phyloP scores from a whole-genome alignment of 2,329 filamentous ascomycete genomes.

The Talaromyces sp. region DNA sequence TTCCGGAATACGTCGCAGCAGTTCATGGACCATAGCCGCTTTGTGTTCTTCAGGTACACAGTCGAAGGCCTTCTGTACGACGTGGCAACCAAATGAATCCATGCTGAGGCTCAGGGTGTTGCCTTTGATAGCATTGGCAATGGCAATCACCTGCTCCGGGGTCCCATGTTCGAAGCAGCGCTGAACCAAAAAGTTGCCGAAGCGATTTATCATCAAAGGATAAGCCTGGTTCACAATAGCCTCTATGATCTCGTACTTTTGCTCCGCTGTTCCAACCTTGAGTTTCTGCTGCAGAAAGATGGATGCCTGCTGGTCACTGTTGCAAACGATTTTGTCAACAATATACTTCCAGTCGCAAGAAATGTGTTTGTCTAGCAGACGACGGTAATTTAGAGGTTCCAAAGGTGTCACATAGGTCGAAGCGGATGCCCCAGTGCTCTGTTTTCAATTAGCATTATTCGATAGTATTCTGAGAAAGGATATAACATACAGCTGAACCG shows the following conservation, averaged over 20 bases:
- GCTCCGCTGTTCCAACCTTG: conserved; percentile 88
- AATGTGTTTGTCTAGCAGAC: conserved; percentile 88
- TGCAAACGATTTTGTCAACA: conserved; percentile 98
- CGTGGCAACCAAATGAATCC: conserved; percentile 97
- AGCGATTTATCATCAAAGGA: conserved; percentile 94
- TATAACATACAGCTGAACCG: conserved; percentile 46
- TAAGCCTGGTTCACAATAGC: conserved; percentile 94
- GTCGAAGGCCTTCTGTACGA: conserved; percentile 97
- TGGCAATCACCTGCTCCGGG: conserved; percentile 86
- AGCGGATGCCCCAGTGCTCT: conserved; percentile 44
- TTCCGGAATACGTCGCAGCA: conserved; percentile 90
- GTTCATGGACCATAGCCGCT: conserved; percentile 96
- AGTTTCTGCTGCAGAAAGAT: conserved; percentile 99
- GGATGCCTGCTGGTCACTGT: conserved; percentile 97
- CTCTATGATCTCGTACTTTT: conserved; percentile 96
- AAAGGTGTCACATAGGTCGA: conserved; percentile 79
- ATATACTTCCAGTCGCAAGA: conserved; percentile 99
- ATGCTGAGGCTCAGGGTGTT: conserved; percentile 93
- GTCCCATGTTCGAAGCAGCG: conserved; percentile 98
- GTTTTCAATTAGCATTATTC: conserved; percentile 16
- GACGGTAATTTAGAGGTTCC: conserved; percentile 93
- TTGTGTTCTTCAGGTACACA: conserved; percentile 97
- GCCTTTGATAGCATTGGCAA: conserved; percentile 87
- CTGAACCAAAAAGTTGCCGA: conserved; percentile 97
- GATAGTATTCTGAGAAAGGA: not conserved